phyloP scores from a whole-genome alignment of 2,329 filamentous ascomycete genomes.

The Pyrenophora teres region DNA sequence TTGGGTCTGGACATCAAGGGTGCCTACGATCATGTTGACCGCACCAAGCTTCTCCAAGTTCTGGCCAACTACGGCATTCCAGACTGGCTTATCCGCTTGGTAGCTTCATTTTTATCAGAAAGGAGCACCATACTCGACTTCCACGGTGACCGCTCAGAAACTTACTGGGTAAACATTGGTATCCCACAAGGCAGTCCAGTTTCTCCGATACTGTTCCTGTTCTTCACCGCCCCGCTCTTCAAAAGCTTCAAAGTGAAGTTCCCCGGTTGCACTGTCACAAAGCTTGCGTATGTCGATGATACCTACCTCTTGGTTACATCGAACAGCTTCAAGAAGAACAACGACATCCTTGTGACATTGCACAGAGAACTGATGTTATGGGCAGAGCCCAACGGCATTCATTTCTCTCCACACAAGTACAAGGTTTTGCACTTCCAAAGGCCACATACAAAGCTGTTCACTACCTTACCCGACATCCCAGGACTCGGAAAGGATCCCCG shows the following conservation, averaged over 20 bases:
- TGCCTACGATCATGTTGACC: conserved; percentile 2
- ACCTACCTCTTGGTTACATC: not conserved
- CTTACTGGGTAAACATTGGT: conserved; percentile 1
- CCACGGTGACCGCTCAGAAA: not conserved
- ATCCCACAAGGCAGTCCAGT: conserved; percentile 4
- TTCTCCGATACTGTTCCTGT: not conserved
- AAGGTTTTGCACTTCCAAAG: not conserved
- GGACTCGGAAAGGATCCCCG: too few relatives aligned
- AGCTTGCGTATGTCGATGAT: conserved; percentile 2
- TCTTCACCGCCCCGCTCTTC: not conserved
- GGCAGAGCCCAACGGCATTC: not conserved
- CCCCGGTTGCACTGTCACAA: not conserved
- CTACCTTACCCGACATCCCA: too few relatives aligned
- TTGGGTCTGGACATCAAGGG: conserved; percentile 3
- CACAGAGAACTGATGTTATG: not conserved
- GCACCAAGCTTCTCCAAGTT: not conserved
- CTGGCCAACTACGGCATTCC: not conserved
- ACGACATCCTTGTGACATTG: not conserved
- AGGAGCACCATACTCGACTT: not conserved
- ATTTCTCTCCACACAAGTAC: conserved; percentile 2
- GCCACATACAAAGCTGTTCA: not conserved
- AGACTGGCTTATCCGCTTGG: conserved; percentile 3
- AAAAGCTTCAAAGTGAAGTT: not conserved
- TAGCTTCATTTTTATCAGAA: conserved; percentile 1
- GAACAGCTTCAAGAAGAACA: not conserved